Percentiles rank a stretch among this genome's conserved stretches.
phyloP scores from a whole-genome alignment of 129 eudicot genomes.

The Scalesia atractyloides region DNA sequence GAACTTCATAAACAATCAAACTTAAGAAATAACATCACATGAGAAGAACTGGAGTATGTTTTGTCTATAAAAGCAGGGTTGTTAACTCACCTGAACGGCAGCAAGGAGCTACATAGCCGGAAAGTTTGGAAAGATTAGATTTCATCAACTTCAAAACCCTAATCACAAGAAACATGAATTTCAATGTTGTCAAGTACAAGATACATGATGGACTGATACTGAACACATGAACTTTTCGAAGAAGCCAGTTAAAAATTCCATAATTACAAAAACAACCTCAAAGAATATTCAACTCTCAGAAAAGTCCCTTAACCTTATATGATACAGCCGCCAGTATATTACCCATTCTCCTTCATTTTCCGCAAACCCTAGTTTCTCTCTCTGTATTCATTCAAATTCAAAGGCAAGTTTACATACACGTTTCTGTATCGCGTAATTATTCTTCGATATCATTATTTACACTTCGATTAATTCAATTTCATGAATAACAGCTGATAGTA shows the following conservation, averaged over 20 bases:
- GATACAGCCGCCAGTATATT: conserved; percentile 29
- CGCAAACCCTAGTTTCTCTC: conserved; percentile 33
- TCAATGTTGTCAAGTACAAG: no score
- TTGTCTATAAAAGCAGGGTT: no score
- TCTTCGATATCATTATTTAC: neutral
- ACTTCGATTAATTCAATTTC: conserved; percentile 4
- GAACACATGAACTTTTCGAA: neutral
- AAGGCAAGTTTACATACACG: conserved; percentile 19
- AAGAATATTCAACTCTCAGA: conserved; percentile 4
- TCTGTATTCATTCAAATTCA: conserved; percentile 16
- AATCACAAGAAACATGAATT: no score
- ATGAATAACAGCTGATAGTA: conserved; percentile 32
- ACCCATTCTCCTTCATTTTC: conserved; percentile 14
- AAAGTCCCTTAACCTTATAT: conserved; percentile 22
- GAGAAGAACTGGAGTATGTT: no score
- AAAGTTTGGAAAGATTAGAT: no score
- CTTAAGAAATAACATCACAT: no score
- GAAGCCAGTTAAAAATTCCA: neutral
- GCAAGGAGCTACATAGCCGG: no score
- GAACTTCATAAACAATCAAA: no score
- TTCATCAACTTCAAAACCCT: no score
- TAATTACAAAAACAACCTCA: conserved; percentile 4
- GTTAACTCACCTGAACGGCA: no score
- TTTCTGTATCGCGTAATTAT: neutral
- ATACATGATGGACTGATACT: neutral